Conservation (phyloP, 352 stramenopile genomes). For the Phytophthora pluvialis region DNA sequence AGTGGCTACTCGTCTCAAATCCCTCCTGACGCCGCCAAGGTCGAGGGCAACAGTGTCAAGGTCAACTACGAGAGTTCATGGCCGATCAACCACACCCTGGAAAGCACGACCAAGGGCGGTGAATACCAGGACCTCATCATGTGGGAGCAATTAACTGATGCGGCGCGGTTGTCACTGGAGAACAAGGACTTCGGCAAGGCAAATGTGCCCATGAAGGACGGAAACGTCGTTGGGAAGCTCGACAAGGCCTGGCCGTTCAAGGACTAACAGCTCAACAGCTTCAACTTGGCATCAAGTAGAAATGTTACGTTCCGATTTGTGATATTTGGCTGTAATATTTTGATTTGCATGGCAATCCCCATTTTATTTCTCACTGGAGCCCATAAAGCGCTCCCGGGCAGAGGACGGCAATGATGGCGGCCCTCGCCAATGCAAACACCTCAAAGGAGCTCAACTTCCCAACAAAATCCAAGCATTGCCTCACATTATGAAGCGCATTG, state of each 20-base stretch:
- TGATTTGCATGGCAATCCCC: no score
- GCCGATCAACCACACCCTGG: constrained; percentile 7
- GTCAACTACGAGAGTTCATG: constrained; percentile 13
- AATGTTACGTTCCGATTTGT: no score
- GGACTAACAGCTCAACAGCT: no score
- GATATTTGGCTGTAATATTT: no score
- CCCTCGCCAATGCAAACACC: no score
- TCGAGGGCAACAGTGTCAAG: constrained; percentile 5
- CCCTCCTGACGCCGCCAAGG: not conserved
- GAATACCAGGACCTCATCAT: constrained; percentile 13
- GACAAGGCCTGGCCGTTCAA: constrained; percentile 7
- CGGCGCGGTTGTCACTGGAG: not conserved
- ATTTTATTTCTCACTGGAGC: no score
- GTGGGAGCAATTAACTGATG: constrained; percentile 10
- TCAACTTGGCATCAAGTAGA: no score
- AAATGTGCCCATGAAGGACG: constrained; percentile 9
- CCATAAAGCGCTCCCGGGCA: no score
- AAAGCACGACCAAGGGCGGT: not conserved
- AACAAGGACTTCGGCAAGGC: constrained; percentile 1
- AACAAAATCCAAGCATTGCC: no score
- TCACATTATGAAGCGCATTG: no score
- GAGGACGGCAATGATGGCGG: no score
- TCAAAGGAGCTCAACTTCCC: no score
- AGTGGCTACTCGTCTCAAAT: constrained; percentile 9
- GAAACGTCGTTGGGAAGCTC: constrained; percentile 2